A percentile compares a stretch with the other conserved stretches of the same genome.
phyloP scores from a whole-genome alignment of 352 stramenopile genomes.

The Pythium vanterpoolii region DNA sequence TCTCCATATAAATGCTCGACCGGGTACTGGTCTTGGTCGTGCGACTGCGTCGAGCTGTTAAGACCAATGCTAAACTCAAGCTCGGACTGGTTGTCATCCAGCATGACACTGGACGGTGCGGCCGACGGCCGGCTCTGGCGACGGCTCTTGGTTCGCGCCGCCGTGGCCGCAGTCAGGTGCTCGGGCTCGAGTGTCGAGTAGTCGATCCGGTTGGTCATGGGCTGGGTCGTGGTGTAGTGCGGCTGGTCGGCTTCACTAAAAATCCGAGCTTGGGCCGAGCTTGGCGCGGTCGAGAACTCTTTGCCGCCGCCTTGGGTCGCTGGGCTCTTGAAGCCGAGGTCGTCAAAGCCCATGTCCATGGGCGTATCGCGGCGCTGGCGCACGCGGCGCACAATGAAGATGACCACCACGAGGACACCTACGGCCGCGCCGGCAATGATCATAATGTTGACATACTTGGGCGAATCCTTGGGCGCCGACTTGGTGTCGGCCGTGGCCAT shows the following conservation, averaged over 20 bases:
- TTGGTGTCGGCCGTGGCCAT: conserved; percentile 11
- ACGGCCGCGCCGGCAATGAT: conserved; percentile 41
- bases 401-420: conserved; percentile 38
- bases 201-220: conserved; percentile 19
- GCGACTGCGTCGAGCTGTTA: conserved; percentile 2
- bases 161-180: background rate
- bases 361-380: conserved; percentile 25
- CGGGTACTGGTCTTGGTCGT: conserved; percentile 3
- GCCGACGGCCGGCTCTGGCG: background rate
- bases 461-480: conserved; percentile 17
- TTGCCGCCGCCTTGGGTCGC: conserved; percentile 8
- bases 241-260: too few relatives aligned
- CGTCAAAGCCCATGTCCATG: conserved; percentile 22
- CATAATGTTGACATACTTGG: conserved; percentile 35
- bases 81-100: background rate
- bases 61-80: conserved; percentile 16
- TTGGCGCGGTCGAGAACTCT: conserved; percentile 9
- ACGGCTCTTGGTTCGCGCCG: conserved; percentile 20
- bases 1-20: too few relatives aligned
- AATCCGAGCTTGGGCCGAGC: background rate
- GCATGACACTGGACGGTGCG: conserved; percentile 7
- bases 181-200: conserved; percentile 22
- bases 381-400: conserved; percentile 47
- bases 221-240: conserved; percentile 12
- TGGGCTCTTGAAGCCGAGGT: conserved; percentile 31